Base-by-base conservation (phyloP, 805 yeast genomes). In the Candida silvatica region DNA sequence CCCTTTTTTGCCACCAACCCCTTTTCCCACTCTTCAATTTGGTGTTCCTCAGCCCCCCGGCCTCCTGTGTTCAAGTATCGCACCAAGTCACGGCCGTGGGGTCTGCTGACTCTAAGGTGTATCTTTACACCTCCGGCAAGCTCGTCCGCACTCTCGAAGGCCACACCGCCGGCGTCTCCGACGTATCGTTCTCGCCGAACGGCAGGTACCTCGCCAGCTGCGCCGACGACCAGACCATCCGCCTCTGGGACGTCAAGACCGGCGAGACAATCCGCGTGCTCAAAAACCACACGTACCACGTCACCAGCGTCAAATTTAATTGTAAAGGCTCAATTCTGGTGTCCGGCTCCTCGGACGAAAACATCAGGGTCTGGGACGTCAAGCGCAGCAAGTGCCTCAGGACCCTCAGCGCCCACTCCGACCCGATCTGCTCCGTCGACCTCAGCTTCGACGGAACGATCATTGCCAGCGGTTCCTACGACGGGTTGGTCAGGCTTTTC, bases 371-470 rank as follows among this genome's bases (percentile, higher is more conserved):
- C 2, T 90, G 98, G 98, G 96, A 90, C 56, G 71, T 80, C 2
- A 62, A 66, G 22, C 63, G 74, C 15, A 94, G 94, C 1, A 68
- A 68, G 27, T 71, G 83, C 37, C 59, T 86, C 46, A 77, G 81
- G 49, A 84, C 94, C 0, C 61, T 90, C 33, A 81, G 94, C 27
- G 97, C 97, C 0, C 98, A 90, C 58, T 75, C 94, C 0, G 97
- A 86, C 46, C 94, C 97, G 0, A 82, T 92, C 2, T 75, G 84
- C 17, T 69, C 84, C 0, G 63, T 88, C 2, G 79, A 85, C 47
- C 59, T 90, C 32, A 74, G 83, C 2, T 76, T 72, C 37, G 95
- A 83, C 45, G 87, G 88, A 39, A 70, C 95, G 0, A 74, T 92
- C 25, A 73, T 92, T 6, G 81, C 78, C 3, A 80, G 94, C 42